A percentile compares a stretch with the other conserved stretches of the same genome.
Conservation (phyloP, 768 basidiomycete species). For the Podaxis mareebaensis region DNA sequence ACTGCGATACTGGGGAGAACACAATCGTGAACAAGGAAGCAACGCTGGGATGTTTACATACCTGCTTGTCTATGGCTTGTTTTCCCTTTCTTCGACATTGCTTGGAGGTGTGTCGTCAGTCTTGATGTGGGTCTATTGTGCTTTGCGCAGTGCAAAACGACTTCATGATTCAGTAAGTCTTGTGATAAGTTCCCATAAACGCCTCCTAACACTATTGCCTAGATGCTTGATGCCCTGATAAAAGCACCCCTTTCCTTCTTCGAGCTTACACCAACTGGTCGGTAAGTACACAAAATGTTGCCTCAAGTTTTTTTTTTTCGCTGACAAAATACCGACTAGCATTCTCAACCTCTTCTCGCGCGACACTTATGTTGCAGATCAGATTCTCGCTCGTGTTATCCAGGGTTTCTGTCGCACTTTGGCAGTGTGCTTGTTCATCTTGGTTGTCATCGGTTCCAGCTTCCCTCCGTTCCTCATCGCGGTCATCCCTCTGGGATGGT, state of each 20-base stretch:
- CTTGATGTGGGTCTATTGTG: constrained; percentile 76
- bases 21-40: constrained; percentile 59
- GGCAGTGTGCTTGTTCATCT: constrained; percentile 56
- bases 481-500: constrained; percentile 72
- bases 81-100: constrained; percentile 58
- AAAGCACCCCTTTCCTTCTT: constrained; percentile 86
- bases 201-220: constrained; percentile 6
- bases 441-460: constrained; percentile 74
- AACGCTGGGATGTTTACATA: constrained; percentile 62
- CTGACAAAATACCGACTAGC: constrained; percentile 35
- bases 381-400: constrained; percentile 77
- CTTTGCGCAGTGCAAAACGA: constrained; percentile 68
- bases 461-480: constrained; percentile 83
- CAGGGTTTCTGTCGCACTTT: constrained; percentile 69
- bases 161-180: constrained; percentile 73
- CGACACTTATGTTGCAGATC: constrained; percentile 86
- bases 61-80: constrained; percentile 65
- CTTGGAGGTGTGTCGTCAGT: constrained; percentile 58
- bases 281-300: constrained; percentile 39
- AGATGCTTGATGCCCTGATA: constrained; percentile 84
- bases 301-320: background rate
- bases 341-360: constrained; percentile 91
- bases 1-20: constrained; percentile 82
- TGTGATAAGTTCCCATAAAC: background rate
- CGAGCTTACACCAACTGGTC: constrained; percentile 83